phyloP scores from a whole-genome alignment of 1,139 yeast genomes.

The Saccharomyces hybrid region DNA sequence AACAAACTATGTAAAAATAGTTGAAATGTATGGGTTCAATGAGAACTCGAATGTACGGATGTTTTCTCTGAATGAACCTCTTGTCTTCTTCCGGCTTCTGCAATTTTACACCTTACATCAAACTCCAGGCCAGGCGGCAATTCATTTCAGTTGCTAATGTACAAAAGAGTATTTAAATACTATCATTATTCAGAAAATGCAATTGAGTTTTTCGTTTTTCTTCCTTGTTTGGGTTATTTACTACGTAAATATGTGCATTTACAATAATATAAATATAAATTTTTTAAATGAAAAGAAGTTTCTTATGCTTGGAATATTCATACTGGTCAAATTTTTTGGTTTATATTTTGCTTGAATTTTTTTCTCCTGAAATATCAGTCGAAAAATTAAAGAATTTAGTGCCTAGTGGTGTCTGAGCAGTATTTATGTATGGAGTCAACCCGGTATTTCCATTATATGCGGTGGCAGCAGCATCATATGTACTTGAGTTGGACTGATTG shows the following conservation, averaged over 20 bases:
- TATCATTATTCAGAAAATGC: background rate
- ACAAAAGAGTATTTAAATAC: too few relatives aligned
- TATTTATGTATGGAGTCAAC: constrained; percentile 27
- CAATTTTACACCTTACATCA: background rate
- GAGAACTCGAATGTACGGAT: background rate
- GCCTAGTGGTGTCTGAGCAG: constrained; percentile 27
- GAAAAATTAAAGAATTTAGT: constrained; percentile 25
- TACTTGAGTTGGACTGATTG: constrained; percentile 6
- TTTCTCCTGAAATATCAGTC: constrained; percentile 13
- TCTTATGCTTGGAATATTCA: background rate
- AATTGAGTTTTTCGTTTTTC: too few relatives aligned
- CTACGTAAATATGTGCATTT: background rate
- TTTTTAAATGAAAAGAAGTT: background rate
- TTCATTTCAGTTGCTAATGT: background rate
- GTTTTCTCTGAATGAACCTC: too few relatives aligned
- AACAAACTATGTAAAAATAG: background rate
- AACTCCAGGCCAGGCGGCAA: background rate
- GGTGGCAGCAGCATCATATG: constrained; percentile 1
- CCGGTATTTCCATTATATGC: constrained; percentile 25
- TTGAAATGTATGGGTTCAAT: background rate
- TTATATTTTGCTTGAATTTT: constrained; percentile 2
- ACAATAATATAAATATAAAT: background rate
- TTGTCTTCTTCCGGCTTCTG: background rate
- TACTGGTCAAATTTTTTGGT: background rate
- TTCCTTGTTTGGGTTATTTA: background rate